Percentiles rank a stretch among this genome's conserved stretches.
These are phyloP conservation scores for Nannochloropsis gaditana DNA, from an alignment of 108 stramenopile species.

Conservation along the genomic window DNA sequence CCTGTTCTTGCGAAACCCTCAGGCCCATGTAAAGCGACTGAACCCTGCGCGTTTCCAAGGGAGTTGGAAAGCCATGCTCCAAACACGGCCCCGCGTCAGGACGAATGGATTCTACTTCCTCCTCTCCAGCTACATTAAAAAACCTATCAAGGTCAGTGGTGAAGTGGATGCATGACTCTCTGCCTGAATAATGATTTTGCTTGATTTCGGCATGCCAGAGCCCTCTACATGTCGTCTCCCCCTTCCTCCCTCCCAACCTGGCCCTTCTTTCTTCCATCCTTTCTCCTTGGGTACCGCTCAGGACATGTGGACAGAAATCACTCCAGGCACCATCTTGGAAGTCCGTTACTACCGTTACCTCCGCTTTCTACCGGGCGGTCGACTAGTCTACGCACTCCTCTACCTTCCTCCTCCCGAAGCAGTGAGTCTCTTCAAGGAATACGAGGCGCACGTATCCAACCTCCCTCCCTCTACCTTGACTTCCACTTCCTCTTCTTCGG, in stretches of 20 bases:
- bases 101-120: constrained; percentile 7
- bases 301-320: constrained; percentile 17
- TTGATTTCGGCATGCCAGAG: no score
- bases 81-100: background rate
- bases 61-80: background rate
- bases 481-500: background rate
- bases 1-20: background rate
- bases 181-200: no score
- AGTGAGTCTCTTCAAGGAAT: background rate
- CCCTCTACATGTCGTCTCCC: no score
- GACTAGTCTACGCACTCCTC: background rate
- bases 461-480: background rate
- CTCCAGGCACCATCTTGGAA: background rate
- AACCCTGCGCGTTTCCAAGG: background rate
- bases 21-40: background rate
- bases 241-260: no score
- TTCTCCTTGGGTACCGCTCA: background rate
- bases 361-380: background rate
- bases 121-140: background rate
- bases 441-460: background rate
- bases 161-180: no score
- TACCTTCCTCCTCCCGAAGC: background rate
- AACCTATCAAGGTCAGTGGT: background rate
- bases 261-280: background rate
- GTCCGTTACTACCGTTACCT: background rate